Conservation (phyloP, 2,329 filamentous ascomycete species). For the Pseudogymnoascus sp. region DNA sequence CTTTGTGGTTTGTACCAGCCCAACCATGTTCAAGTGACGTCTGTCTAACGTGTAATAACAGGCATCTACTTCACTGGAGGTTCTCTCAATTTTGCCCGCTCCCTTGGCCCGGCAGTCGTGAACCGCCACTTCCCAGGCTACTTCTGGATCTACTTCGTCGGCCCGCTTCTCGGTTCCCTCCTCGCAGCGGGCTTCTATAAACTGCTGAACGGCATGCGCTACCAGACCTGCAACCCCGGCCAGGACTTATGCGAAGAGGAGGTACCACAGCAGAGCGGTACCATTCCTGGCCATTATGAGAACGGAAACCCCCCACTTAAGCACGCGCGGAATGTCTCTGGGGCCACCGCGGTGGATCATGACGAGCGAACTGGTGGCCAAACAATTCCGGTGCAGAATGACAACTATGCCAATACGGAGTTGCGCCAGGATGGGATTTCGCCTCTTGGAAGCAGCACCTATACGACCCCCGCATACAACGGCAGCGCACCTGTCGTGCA, state of each 20-base stretch:
- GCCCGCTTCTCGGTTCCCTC: slow-evolving; percentile 43
- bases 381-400: background rate
- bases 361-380: background rate
- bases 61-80: slow-evolving; percentile 44
- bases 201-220: slow-evolving; percentile 45
- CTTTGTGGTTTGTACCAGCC: slow-evolving; percentile 29
- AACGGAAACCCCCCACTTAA: background rate
- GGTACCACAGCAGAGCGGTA: background rate
- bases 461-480: background rate
- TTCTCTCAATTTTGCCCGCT: slow-evolving; percentile 41
- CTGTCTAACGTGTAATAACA: slow-evolving; percentile 13
- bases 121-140: slow-evolving; percentile 35
- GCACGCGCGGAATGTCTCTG: background rate
- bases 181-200: slow-evolving; percentile 46
- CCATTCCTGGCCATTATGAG: background rate
- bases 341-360: slow-evolving; percentile 4
- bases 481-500: background rate
- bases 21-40: slow-evolving; percentile 10
- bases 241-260: slow-evolving; percentile 32
- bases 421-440: background rate
- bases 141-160: slow-evolving; percentile 48
- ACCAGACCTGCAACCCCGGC: slow-evolving; percentile 43
- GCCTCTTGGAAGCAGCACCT: background rate
- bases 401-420: background rate
- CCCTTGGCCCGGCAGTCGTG: slow-evolving; percentile 41